A percentile compares a stretch with the other conserved stretches of the same genome.
phyloP scores from a whole-genome alignment of 257 asterid genomes.

The Forsythia viridissima region DNA sequence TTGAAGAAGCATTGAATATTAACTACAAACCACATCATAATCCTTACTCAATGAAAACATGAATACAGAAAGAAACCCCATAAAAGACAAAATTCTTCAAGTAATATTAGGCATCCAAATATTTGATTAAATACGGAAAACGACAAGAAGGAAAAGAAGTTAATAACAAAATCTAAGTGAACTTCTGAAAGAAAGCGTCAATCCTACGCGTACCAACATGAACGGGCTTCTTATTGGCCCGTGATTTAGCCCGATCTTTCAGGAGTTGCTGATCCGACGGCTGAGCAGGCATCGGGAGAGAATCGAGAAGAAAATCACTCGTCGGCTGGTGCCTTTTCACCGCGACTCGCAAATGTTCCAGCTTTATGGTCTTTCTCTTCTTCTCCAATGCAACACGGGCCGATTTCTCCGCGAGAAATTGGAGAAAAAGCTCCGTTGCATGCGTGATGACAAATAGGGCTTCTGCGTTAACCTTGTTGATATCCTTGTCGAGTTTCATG shows the following conservation, averaged over 20 bases:
- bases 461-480: constrained; percentile 74
- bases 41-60: background rate
- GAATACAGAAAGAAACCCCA: background rate
- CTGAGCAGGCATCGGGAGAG: constrained; percentile 65
- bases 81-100: background rate
- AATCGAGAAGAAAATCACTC: constrained; percentile 79
- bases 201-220: constrained; percentile 65
- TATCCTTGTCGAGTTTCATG: constrained; percentile 78
- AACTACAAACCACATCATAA: background rate
- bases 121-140: background rate
- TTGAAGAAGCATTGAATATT: background rate
- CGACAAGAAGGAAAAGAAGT: background rate
- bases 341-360: constrained; percentile 63
- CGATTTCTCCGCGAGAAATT: constrained; percentile 72
- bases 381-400: constrained; percentile 67
- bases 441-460: constrained; percentile 68
- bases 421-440: constrained; percentile 80
- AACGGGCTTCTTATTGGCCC: constrained; percentile 41
- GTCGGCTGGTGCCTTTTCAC: constrained; percentile 81
- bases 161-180: constrained; percentile 26
- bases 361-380: constrained; percentile 64
- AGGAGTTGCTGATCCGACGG: constrained; percentile 32
- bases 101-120: background rate
- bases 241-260: constrained; percentile 36
- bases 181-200: constrained; percentile 73